Evolutionary conservation across 208 protist species (phyloP), one percentile per base, ranked within the genome.

Genomic region (Phytomonas francai): DNA sequence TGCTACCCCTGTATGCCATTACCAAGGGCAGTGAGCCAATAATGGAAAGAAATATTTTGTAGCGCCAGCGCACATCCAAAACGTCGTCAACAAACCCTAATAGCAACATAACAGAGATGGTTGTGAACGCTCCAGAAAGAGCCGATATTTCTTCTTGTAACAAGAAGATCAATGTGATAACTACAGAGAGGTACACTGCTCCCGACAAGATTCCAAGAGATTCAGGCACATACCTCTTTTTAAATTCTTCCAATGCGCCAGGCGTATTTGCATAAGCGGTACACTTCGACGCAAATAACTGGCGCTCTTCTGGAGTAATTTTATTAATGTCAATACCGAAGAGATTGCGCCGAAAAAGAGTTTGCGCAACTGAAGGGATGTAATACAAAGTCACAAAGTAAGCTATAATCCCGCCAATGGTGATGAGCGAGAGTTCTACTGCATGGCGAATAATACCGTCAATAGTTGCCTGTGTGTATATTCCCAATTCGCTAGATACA

Each of bases 21-120:
- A 99, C 61, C 4, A 99, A 59, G 27, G 98, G 98, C 3, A 99
- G 59, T 31, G 91, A 86, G 5, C 98, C 97, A 42, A 99, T 72
- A 14, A 94, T 84, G 22, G 98, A 98, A 22, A 99, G 80, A 19
- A 99, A 54, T 2, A 99, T 77, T 77, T 99, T 99, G 78, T 99
- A 79, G 12, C 97, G 83, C 97, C 97, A 99, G 31, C 87, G 85
- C 31, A 99, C 80, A 76, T 99, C 97, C 22, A 99, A 83, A 22
- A 99, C 98, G 80, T 99, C 98, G 82, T 99, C 99, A 14, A 98
- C 98, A 76, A 99, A 99, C 58, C 99, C 99, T 28, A 99, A 77
- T 45, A 99, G 87, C 36, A 99, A 88, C 95, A 99, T 99, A 29
- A 98, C 96, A 34, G 87, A 95, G 76, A 99, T 98, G 19, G 94